A percentile compares a stretch with the other conserved stretches of the same genome.
Conservation (phyloP, 352 stramenopile species). For the Globisporangium uncinulatum region DNA sequence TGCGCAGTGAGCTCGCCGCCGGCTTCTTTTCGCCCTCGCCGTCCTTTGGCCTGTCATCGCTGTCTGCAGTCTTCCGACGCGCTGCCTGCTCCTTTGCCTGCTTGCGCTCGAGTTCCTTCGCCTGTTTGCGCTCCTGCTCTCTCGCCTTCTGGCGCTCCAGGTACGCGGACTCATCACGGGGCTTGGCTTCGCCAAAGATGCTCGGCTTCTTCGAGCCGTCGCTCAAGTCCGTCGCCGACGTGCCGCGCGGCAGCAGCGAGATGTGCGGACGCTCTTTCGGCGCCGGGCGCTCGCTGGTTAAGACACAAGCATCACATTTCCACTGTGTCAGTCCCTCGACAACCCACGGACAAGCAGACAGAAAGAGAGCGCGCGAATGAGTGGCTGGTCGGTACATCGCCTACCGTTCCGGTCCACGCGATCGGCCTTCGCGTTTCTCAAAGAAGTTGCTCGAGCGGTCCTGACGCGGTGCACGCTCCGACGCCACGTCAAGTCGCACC, state of each 20-base stretch:
- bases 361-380: not conserved
- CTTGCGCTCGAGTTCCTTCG: constrained; percentile 20
- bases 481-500: constrained; percentile 68
- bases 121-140: constrained; percentile 53
- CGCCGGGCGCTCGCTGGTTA: constrained; percentile 7
- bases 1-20: constrained; percentile 14
- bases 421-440: constrained; percentile 44
- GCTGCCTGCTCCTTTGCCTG: constrained; percentile 17
- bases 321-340: not conserved
- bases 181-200: constrained; percentile 85
- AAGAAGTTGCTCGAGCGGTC: constrained; percentile 36
- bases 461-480: constrained; percentile 48
- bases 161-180: constrained; percentile 64
- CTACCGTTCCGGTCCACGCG: constrained; percentile 24
- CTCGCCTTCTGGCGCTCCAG: constrained; percentile 60
- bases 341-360: too few species aligned
- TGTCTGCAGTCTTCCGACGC: constrained; percentile 12
- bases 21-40: constrained; percentile 25
- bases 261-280: constrained; percentile 50
- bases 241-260: constrained; percentile 44
- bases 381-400: constrained; percentile 10
- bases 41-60: constrained; percentile 16
- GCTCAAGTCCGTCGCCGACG: constrained; percentile 29
- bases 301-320: not conserved
- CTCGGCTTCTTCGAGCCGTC: constrained; percentile 36